Evolutionary conservation across 768 basidiomycete genomes (phyloP), one percentile per base, ranked within the genome.

Genomic region (Russula sp.): DNA sequence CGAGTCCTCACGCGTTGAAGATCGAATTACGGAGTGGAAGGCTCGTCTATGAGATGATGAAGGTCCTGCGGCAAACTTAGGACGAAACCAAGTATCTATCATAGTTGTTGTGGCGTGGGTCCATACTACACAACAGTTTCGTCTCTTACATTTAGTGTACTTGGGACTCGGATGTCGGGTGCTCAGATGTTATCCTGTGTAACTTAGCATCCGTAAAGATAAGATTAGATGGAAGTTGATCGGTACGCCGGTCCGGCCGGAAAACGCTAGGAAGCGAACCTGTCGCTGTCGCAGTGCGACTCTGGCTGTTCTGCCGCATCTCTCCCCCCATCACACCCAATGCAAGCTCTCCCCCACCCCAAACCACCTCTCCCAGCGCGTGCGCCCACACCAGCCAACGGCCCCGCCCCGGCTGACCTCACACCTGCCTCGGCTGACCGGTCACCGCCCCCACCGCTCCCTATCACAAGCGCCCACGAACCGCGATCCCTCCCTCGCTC

Each of bases 331-430:
- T 59, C 52, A 59, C 56, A 39, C 13, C 39, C 59, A 22, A 64
- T 64, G 63, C 63, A 64, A 34, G 59, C 63, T 8, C 63, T 60
- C 35, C 54, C 63, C 54, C 58, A 45, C 48, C 58, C 58, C 13
- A 60, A 64, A 34, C 63, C 63, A 27, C 42, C 57, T 32, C 57
- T 63, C 62, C 52, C 57, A 8, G 57, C 42, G 5, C 52, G 57
- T 45, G 47, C 45, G 32, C 45, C 44, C 11, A 59, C 62, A 10
- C 62, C 62, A n/a, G 9, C 57, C 37, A 40, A 49, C 37, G 37
- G 35, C 0, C 20, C 57, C 47, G 18, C 35, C 35, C 7, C 52
- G 5, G 1, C 40, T n/a, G 62, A 63, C n/a, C 52, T 59, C 27
- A 45, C 20, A 27, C 49, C 54, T 20, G n/a, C 63, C 34, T 32